A percentile compares a stretch with the other conserved stretches of the same genome.
These are phyloP conservation scores for Hypericum perforatum DNA, from an alignment of 345 rosid species.

Conservation along the genomic window DNA sequence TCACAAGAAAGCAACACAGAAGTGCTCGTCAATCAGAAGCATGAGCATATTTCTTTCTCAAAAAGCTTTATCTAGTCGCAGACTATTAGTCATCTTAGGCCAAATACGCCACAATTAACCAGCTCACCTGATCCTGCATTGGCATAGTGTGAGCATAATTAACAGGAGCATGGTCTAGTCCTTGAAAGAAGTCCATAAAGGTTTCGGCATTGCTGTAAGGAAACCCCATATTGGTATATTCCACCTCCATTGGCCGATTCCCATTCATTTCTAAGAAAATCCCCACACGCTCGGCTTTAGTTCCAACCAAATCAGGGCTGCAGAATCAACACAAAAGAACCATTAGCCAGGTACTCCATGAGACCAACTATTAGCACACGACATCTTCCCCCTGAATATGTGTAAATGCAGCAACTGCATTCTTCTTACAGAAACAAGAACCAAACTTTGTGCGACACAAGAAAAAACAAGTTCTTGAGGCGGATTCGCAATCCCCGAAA, in stretches of 20 bases:
- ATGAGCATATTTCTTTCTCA: too few species aligned
- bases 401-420: too few species aligned
- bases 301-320: slow-evolving; percentile 16
- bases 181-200: slow-evolving; percentile 58
- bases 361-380: too few species aligned
- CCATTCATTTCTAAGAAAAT: slow-evolving; percentile 30
- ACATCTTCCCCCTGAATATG: too few species aligned
- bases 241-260: slow-evolving; percentile 44
- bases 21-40: too few species aligned
- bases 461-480: too few species aligned
- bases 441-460: too few species aligned
- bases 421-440: too few species aligned
- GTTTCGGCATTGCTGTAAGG: slow-evolving; percentile 47
- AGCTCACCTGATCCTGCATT: slow-evolving; percentile 40
- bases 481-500: too few species aligned
- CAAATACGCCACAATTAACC: not conserved
- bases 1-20: too few species aligned
- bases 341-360: not conserved
- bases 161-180: slow-evolving; percentile 29
- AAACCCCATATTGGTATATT: slow-evolving; percentile 40
- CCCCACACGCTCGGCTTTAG: slow-evolving; percentile 4
- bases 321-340: slow-evolving; percentile 11
- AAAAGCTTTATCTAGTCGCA: too few species aligned
- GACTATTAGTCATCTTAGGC: not conserved
- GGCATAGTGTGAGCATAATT: slow-evolving; percentile 27